phyloP scores from a whole-genome alignment of 2,329 filamentous ascomycete genomes.

The Botryotinia convoluta region DNA sequence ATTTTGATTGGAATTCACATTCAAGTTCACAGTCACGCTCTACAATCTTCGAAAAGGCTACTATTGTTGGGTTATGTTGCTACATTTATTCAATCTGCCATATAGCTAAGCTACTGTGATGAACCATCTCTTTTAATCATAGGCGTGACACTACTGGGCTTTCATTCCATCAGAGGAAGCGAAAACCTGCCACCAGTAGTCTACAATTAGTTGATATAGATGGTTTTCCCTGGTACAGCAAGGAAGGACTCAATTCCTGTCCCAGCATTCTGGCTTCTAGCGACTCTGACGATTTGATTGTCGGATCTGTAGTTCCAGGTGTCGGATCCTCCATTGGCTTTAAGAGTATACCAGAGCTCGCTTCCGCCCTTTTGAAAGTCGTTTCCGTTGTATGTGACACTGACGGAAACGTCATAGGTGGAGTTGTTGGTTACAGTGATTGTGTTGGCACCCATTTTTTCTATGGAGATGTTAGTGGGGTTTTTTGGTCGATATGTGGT shows the following conservation, averaged over 20 bases:
- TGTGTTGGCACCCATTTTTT: constrained; percentile 5
- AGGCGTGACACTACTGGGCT: neutral
- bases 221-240: neutral
- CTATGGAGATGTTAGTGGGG: neutral
- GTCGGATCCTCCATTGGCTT: constrained; percentile 6
- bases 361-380: constrained; percentile 18
- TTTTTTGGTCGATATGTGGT: neutral
- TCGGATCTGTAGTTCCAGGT: neutral
- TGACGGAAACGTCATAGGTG: neutral
- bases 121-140: neutral
- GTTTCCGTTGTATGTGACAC: neutral
- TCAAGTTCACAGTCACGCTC: neutral
- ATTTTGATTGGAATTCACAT: neutral
- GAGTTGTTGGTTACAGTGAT: constrained; percentile 17
- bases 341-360: neutral
- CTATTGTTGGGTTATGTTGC: neutral
- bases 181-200: neutral
- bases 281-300: constrained; percentile 3
- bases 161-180: neutral
- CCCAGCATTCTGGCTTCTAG: constrained; percentile 3
- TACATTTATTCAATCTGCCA: neutral
- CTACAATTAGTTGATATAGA: constrained; percentile 6
- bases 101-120: neutral
- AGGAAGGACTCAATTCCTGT: neutral
- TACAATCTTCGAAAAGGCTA: neutral